Conservation (phyloP, 306 rosid genomes). For the Corylus avellana region DNA sequence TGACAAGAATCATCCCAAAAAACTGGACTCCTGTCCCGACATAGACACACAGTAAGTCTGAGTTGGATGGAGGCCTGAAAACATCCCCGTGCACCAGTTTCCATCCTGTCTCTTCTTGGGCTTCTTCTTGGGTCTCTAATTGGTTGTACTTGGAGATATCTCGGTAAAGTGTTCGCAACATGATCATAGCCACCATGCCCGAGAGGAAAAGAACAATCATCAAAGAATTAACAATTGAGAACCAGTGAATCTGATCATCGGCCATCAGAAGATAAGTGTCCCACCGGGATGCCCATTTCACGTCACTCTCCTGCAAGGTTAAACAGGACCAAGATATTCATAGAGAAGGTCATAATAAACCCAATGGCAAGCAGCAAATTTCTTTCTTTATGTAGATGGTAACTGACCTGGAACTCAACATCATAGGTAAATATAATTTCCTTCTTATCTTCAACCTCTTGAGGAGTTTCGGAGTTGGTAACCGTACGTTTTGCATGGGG, state of each 20-base stretch:
- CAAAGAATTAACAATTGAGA: slow-evolving; percentile 80
- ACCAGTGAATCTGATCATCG: slow-evolving; percentile 97
- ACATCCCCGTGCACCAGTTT: slow-evolving; percentile 87
- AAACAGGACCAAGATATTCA: slow-evolving; percentile 13
- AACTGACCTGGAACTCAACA: slow-evolving; percentile 83
- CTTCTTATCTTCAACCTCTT: slow-evolving; percentile 80
- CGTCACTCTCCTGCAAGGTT: slow-evolving; percentile 70
- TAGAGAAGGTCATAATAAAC: slow-evolving; percentile 2
- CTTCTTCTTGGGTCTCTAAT: slow-evolving; percentile 89
- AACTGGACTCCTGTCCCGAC: slow-evolving; percentile 94
- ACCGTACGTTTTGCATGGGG: slow-evolving; percentile 70
- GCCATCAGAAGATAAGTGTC: slow-evolving; percentile 96
- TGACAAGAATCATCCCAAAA: slow-evolving; percentile 84
- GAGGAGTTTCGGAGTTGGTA: slow-evolving; percentile 74
- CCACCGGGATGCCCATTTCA: slow-evolving; percentile 99
- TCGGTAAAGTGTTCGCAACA: slow-evolving; percentile 94
- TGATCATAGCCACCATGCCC: slow-evolving; percentile 96
- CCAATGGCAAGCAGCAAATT: neutral
- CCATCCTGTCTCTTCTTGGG: slow-evolving; percentile 94
- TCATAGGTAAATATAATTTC: slow-evolving; percentile 86
- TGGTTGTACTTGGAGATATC: slow-evolving; percentile 95
- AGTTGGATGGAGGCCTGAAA: slow-evolving; percentile 75
- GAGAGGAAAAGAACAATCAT: slow-evolving; percentile 93
- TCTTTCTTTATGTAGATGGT: slow-evolving; percentile 1
- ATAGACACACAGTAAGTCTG: slow-evolving; percentile 77